Evolutionary conservation across 148 eudicot species (phyloP), one percentile per base, ranked within the genome.

Genomic region (Diospyros lotus): DNA sequence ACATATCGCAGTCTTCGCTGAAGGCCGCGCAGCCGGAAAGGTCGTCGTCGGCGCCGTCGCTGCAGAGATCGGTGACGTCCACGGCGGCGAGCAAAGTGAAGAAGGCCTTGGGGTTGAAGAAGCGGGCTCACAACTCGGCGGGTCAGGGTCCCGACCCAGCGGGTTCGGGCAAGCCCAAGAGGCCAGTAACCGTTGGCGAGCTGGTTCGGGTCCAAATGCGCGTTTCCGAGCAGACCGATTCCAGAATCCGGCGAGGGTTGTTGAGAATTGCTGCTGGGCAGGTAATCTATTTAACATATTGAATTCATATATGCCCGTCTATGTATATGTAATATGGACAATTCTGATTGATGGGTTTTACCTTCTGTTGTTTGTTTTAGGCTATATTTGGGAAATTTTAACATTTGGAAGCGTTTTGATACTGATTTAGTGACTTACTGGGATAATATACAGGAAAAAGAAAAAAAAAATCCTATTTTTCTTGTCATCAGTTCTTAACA

Each of bases 171-270:
- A 79, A 39, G 79, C 75, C 65, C 74, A 80, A 58, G 80, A 77
- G 76, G 60, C 54, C 73, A n/a, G 78, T 60, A n/a, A 80, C 86
- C 3, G 83, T 84, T 13, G 93, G 91, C 4, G 99, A 94, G 82
- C 68, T 95, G 73, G 76, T 95, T 62, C 90, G 97, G 85, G 82
- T 89, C 69, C 99, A 95, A 86, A 84, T 95, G 97, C 84, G 83
- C 86, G 84, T 95, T 74, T 83, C 93, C 56, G 99, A 92, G 72
- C 81, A 80, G 61, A 79, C 82, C 58, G 99, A 95, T 90, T 88
- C 97, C 18, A 84, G 97, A 83, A 88, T 92, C 78, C 71, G 99
- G 10, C 76, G 97, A 41, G 94, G 88, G 18, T 79, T 92, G 13
- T 76, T 95, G 69, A 79, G 97, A 74, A 76, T 95, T 69, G 88